Evolutionary conservation across 2,329 filamentous ascomycete species (phyloP), one percentile per base, ranked within the genome.

Genomic region (Fusarium robinianum): DNA sequence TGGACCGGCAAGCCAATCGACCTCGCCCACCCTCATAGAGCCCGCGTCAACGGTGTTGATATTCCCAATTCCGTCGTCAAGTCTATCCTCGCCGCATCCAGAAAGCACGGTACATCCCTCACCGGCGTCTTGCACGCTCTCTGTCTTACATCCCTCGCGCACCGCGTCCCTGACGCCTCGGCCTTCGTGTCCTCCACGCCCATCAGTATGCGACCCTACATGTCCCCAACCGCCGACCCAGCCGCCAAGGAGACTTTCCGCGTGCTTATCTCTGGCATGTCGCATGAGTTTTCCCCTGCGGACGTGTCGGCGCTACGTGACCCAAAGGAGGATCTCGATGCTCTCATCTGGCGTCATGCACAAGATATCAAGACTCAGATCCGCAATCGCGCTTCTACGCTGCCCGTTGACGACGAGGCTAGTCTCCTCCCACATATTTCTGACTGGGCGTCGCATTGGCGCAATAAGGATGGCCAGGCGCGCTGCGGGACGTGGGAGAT

Each of bases 61-160:
- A 41, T 78, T 23, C 27, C 66, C 0, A 30, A 65, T 5, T 40
- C 41, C 2, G 55, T 52, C 5, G 57, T 72, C 0, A 17, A 50
- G 2, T 46, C 33, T 2, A 53, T 79, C 2, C 55, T 79, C 6
- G 39, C 58, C 1, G 67, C 62, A 2, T 75, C 74, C 44, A 67
- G 75, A 11, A 52, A 56, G 9, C 68, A 75, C 31, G 56, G 60
- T 3, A 64, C 70, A 10, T 78, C 76, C 3, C 55, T 81, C 6
- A 81, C 78, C 0, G 69, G 69, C 0, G 65, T 81, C 6, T 36
- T 81, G 1, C 73, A 80, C 22, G 71, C 67, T 3, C 63, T 81
- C 1, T 55, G 71, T 5, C 61, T 75, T 5, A 60, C 63, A 6
- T 73, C 74, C 3, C 58, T 79, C 5, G 59, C 72, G 5, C 57